These are phyloP conservation scores for Coemansia sp. DNA, from an alignment of 192 early-diverging fungal genomes.

Conservation along the genomic window DNA sequence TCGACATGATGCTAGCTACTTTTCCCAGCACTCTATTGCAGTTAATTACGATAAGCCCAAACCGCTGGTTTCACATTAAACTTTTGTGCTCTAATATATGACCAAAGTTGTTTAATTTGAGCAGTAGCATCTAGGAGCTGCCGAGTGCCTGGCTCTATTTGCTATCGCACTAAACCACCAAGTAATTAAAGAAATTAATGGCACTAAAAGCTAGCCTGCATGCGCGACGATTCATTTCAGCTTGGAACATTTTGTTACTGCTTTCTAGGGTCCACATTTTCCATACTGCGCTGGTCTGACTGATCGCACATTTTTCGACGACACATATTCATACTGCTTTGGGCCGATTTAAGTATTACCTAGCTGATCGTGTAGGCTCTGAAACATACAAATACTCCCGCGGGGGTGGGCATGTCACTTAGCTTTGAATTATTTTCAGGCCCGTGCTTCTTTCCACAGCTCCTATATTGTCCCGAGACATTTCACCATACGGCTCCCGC, in stretches of 20 bases:
- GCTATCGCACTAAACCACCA: not conserved
- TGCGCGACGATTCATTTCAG: not conserved
- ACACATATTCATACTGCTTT: conserved; percentile 22
- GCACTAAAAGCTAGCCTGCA: not conserved
- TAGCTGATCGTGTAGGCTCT: conserved; percentile 13
- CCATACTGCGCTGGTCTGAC: conserved; percentile 2
- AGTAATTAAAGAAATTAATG: not conserved
- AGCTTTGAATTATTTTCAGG: not conserved
- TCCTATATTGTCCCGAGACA: not conserved
- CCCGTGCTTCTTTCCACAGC: not conserved
- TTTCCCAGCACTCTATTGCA: not conserved
- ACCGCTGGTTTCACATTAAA: not conserved
- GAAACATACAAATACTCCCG: conserved; percentile 10
- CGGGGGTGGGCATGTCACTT: not conserved
- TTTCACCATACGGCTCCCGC: not conserved
- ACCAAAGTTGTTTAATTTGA: not conserved
- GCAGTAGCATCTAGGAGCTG: not conserved
- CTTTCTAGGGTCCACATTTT: conserved; percentile 8
- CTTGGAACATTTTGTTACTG: conserved; percentile 19
- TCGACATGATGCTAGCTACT: not conserved
- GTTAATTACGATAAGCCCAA: not conserved
- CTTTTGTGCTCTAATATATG: not conserved
- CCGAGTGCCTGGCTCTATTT: not conserved
- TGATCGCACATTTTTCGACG: conserved; percentile 4
- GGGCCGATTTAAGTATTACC: conserved; percentile 14